Base-by-base conservation (phyloP, 495 filamentous ascomycete genomes). In the Saxophila tyrrhenica region DNA sequence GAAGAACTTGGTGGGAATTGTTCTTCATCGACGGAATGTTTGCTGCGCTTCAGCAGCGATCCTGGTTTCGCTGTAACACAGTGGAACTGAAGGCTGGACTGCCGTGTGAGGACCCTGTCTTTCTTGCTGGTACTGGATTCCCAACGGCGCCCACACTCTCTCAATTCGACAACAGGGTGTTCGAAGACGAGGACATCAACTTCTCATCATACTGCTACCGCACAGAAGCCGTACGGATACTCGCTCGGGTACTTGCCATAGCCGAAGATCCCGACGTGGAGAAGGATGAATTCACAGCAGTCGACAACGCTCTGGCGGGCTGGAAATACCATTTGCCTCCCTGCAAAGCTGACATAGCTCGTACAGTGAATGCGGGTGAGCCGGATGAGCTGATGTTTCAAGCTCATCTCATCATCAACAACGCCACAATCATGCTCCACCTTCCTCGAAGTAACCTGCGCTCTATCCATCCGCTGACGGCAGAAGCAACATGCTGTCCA, bases 341-440 rank as follows among this genome's bases (percentile, higher is more conserved):
- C 39, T 75, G 74, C n/a, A 94, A 94, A 69, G 74, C 74, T 51
- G 79, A 86, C 54, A 76, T 88, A 32, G 49, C 29, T 25, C 49
- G 29, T 10, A 70, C 91, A 51, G 77, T 77, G 39, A 76, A 78
- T 54, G 78, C 84, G 54, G 77, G 82, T 25, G 73, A 81, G 32
- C 75, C 90, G 10, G 89, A 95, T 62, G 87, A 94, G 70, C 84
- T 94, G 77, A 80, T 94, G 71, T 94, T 94, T 73, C 88, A 94
- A 64, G 88, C 88, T 11, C 84, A 84, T 52, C 89, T 92, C 38
- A 56, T 67, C 60, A 67, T 55, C 50, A 41, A 22, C 43, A 69
- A 65, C 69, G 77, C 77, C n/a, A 75, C 75, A 2, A 85, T 89
- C 56, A 77, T 86, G 60, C 78, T 91, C 39, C 84, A 91, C 63